Conservation (phyloP, 495 filamentous ascomycete species). For the Neurospora tetraspora region DNA sequence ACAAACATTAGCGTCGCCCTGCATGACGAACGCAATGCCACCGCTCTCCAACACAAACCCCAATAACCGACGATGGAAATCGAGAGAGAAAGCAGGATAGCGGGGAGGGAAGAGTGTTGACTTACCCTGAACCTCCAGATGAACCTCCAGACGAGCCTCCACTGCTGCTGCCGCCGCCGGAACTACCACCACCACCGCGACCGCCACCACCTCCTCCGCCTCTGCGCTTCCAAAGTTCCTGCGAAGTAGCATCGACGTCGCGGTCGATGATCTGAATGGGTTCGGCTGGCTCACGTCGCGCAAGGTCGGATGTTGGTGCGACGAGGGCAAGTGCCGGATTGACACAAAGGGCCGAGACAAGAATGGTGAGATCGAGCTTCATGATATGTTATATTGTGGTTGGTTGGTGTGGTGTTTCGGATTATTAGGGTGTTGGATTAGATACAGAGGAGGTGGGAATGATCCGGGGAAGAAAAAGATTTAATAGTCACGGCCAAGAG, state of each 20-base stretch:
- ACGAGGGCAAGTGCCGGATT: background rate
- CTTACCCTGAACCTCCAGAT: conserved; percentile 6
- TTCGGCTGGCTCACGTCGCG: conserved; percentile 16
- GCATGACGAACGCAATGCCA: background rate
- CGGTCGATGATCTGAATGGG: conserved; percentile 13
- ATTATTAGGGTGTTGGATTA: background rate
- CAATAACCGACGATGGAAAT: background rate
- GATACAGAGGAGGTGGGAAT: background rate
- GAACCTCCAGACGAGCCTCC: conserved; percentile 24
- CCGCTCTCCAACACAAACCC: background rate
- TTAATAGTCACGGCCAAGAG: background rate
- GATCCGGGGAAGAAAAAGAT: background rate
- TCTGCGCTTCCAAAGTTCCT: conserved; percentile 47
- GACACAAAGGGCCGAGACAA: conserved; percentile 1
- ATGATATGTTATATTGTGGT: background rate
- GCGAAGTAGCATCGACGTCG: conserved; percentile 8
- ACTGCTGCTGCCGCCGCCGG: conserved; percentile 24
- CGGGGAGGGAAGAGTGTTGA: conserved; percentile 1
- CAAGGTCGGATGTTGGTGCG: background rate
- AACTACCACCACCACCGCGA: conserved; percentile 37
- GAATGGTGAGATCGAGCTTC: background rate
- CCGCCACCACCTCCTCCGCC: conserved; percentile 44
- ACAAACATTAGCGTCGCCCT: background rate
- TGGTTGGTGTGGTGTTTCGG: background rate
- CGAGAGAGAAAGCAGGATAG: background rate